Evolutionary conservation across 306 rosid species (phyloP).

Genomic region (Adenanthera pavonina): DNA sequence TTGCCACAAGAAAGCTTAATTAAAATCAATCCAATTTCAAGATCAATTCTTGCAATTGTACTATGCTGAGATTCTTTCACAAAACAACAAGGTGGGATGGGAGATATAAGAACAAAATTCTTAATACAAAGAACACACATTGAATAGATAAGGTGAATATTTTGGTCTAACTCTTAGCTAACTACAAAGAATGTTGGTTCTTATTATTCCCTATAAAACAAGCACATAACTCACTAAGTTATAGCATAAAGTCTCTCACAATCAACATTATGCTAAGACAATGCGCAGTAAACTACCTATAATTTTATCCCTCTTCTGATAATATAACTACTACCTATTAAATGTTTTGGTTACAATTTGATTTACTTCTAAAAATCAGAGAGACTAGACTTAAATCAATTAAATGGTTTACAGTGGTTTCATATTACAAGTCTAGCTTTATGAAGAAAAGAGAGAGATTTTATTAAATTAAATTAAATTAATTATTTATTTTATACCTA

Average conservation of each 20-base stretch:
- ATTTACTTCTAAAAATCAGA: not conserved
- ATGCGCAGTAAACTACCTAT: not conserved
- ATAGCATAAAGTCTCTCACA: constrained; percentile 3
- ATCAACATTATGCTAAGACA: not conserved
- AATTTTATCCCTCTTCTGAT: not conserved
- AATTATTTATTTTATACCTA: too few relatives aligned
- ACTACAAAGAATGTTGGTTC: constrained; percentile 7
- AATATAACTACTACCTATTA: not conserved
- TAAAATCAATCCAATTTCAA: constrained; percentile 28
- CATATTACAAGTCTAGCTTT: too few relatives aligned
- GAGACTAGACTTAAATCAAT: too few relatives aligned
- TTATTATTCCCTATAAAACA: not conserved
- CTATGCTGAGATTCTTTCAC: constrained; percentile 13
- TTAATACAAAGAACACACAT: not conserved
- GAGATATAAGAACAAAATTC: not conserved
- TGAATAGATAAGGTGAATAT: not conserved
- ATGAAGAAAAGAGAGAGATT: too few relatives aligned
- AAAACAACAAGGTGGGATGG: not conserved
- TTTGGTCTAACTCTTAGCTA: not conserved
- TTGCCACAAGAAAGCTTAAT: too few relatives aligned
- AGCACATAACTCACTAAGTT: not conserved
- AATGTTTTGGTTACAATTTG: not conserved
- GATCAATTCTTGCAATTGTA: constrained; percentile 59
- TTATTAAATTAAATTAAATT: too few relatives aligned
- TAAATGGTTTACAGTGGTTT: too few relatives aligned